These are phyloP conservation scores for Aspergillus felis DNA, from an alignment of 2,329 filamentous ascomycete genomes.

Conservation along the genomic window DNA sequence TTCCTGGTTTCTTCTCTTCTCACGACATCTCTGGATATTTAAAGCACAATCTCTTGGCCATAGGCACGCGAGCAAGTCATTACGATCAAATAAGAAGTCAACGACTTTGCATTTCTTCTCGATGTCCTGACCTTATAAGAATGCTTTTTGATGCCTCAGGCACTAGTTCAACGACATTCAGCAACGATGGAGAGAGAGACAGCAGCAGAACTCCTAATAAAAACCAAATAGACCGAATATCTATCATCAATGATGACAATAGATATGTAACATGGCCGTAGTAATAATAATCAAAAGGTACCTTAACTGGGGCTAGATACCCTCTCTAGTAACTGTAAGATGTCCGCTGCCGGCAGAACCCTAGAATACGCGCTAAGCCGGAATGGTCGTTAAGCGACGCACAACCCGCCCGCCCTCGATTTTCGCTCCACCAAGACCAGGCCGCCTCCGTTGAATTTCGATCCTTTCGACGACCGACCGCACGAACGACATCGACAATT, in stretches of 20 bases:
- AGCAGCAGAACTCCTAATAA: neutral
- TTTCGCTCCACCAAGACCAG: conserved; percentile 38
- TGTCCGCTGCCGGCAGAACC: conserved; percentile 18
- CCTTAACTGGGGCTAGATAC: too few relatives aligned
- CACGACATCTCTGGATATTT: neutral
- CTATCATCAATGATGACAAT: neutral
- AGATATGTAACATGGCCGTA: neutral
- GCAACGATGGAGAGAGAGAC: neutral
- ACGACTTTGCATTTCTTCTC: too few relatives aligned
- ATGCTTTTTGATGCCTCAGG: neutral
- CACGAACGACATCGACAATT: conserved; percentile 38
- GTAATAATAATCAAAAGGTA: neutral
- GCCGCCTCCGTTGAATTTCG: conserved; percentile 34
- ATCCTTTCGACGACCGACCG: conserved; percentile 35
- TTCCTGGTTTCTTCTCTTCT: neutral
- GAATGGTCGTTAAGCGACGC: conserved; percentile 40
- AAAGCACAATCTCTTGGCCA: neutral
- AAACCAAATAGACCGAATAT: neutral
- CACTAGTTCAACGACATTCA: neutral
- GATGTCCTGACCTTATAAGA: neutral
- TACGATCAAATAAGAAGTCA: neutral
- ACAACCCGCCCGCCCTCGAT: conserved; percentile 38
- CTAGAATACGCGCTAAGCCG: conserved; percentile 34
- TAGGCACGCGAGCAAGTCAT: neutral
- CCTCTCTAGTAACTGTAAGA: neutral